Evolutionary conservation across 177 flowering plant species (phyloP).

Genomic region (Vitis hybrid): DNA sequence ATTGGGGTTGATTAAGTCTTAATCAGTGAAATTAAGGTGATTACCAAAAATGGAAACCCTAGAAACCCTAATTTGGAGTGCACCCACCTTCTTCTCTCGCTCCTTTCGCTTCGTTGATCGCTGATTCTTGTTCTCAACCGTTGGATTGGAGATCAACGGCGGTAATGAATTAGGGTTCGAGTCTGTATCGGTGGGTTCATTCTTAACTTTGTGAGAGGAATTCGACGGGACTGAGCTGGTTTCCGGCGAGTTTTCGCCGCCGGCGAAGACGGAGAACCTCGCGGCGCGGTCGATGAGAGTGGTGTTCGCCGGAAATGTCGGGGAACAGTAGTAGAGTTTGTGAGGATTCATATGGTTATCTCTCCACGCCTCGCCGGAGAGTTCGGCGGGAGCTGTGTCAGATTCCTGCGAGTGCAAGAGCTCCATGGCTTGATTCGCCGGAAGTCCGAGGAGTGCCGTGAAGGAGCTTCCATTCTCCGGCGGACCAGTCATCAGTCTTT

Average conservation of each 20-base stretch:
- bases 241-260: constrained; percentile 34
- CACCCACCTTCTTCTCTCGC: constrained; percentile 63
- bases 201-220: constrained; percentile 43
- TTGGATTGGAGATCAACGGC: constrained; percentile 33
- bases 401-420: constrained; percentile 53
- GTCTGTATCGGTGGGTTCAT: constrained; percentile 53
- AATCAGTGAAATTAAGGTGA: neutral
- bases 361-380: constrained; percentile 1
- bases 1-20: neutral
- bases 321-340: constrained; percentile 16
- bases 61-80: constrained; percentile 14
- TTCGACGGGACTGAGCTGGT: constrained; percentile 35
- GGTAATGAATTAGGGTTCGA: constrained; percentile 41
- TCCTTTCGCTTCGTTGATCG: constrained; percentile 67
- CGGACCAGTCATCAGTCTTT: constrained; percentile 34
- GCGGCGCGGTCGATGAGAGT: constrained; percentile 51
- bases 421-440: constrained; percentile 67
- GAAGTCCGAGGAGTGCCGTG: constrained; percentile 84
- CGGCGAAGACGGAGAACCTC: constrained; percentile 46
- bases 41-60: constrained; percentile 8
- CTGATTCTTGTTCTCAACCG: constrained; percentile 31
- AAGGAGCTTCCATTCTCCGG: constrained; percentile 61
- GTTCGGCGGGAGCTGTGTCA: neutral
- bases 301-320: constrained; percentile 40
- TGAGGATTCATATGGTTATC: constrained; percentile 1